Conservation (phyloP, 2,329 filamentous ascomycete species). For the Arthrobotrys pseudoclavata region DNA sequence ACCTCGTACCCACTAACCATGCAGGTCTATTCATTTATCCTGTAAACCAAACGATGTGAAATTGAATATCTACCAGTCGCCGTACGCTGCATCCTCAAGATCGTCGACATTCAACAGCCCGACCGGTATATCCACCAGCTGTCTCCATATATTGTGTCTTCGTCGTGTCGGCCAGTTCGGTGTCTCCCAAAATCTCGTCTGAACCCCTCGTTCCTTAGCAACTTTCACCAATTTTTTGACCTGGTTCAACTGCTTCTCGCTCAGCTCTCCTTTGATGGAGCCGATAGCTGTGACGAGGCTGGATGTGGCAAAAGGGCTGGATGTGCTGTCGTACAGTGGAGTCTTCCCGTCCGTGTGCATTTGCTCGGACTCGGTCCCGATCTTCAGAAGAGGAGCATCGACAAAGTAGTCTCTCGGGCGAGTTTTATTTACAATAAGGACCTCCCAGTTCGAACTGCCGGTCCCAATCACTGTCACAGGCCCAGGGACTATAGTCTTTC, state of each 20-base stretch:
- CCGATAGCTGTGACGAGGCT: constrained; percentile 35
- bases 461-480: constrained; percentile 79
- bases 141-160: constrained; percentile 73
- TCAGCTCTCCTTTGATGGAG: constrained; percentile 55
- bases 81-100: constrained; percentile 68
- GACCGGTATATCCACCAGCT: constrained; percentile 72
- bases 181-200: constrained; percentile 74
- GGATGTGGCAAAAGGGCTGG: constrained; percentile 53
- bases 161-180: constrained; percentile 72
- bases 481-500: constrained; percentile 65
- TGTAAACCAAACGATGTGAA: constrained; percentile 44
- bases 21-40: constrained; percentile 29
- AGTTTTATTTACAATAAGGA: constrained; percentile 69
- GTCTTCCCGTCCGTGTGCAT: constrained; percentile 64
- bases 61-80: constrained; percentile 62
- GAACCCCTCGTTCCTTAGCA: constrained; percentile 71
- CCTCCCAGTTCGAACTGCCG: constrained; percentile 73
- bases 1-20: constrained; percentile 22
- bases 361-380: constrained; percentile 58
- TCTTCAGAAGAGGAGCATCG: constrained; percentile 73
- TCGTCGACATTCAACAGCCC: constrained; percentile 76
- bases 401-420: constrained; percentile 76
- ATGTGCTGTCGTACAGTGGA: constrained; percentile 60
- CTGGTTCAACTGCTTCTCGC: constrained; percentile 61
- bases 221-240: constrained; percentile 61